These are phyloP conservation scores for Nelumbo lutea DNA, from an alignment of 164 flowering plant species.

Conservation along the genomic window DNA sequence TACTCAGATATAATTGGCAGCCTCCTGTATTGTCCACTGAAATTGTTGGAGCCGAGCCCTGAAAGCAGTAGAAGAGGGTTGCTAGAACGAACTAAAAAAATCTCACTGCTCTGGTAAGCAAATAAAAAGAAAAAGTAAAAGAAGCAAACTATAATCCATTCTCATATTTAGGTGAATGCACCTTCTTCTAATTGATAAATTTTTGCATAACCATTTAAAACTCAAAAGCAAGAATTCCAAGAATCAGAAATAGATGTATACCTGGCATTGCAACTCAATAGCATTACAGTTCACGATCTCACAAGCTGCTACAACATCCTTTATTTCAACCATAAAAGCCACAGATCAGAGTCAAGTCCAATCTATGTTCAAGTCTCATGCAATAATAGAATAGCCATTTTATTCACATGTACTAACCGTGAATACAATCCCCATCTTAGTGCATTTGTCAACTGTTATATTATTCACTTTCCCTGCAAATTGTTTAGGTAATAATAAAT, in stretches of 20 bases:
- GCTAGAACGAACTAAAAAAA: background rate
- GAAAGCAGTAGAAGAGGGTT: conserved; percentile 1
- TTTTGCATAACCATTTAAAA: background rate
- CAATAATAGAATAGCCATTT: background rate
- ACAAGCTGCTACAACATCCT: conserved; percentile 99
- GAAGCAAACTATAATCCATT: background rate
- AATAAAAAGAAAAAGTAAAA: too few relatives aligned
- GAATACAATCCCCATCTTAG: conserved; percentile 87
- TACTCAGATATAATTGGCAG: conserved; percentile 86
- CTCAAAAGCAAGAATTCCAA: background rate
- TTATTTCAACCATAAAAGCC: conserved; percentile 15
- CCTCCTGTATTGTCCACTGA: conserved; percentile 90
- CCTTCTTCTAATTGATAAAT: background rate
- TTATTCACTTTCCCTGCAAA: conserved; percentile 95
- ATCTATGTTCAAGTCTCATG: background rate
- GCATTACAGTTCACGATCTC: conserved; percentile 95
- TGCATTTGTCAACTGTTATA: conserved; percentile 92
- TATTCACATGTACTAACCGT: conserved; percentile 40
- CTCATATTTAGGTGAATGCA: background rate
- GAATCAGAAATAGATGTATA: conserved; percentile 17
- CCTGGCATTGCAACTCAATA: conserved; percentile 98
- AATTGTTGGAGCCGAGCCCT: conserved; percentile 98
- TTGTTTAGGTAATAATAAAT: conserved; percentile 8
- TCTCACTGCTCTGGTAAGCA: too few relatives aligned
- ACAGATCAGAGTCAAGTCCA: background rate